These are phyloP conservation scores for Musa balbisiana DNA, from an alignment of 202 grass and related monocot genomes.

Conservation along the genomic window DNA sequence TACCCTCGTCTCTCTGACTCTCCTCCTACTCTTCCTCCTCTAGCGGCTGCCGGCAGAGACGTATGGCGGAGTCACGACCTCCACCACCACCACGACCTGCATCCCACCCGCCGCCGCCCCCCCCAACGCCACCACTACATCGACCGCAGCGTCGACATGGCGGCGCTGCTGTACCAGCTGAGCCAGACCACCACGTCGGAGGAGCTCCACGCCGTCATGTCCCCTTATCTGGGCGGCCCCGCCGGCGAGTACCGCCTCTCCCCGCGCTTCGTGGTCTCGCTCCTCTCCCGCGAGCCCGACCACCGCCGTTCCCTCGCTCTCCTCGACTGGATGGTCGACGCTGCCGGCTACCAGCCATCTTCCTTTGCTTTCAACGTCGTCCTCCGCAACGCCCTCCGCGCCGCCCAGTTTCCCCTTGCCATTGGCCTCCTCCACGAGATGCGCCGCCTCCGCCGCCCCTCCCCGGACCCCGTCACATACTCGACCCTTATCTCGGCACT, in stretches of 20 bases:
- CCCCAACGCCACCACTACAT: constrained; percentile 28
- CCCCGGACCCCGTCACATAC: constrained; percentile 74
- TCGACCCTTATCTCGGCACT: constrained; percentile 84
- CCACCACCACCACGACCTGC: not conserved
- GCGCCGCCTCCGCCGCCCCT: constrained; percentile 32
- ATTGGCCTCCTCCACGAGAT: constrained; percentile 80
- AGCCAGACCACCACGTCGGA: constrained; percentile 36
- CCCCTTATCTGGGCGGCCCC: constrained; percentile 25
- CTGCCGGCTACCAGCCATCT: constrained; percentile 29
- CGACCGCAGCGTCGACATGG: constrained; percentile 43
- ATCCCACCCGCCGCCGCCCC: constrained; percentile 25
- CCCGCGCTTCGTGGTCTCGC: constrained; percentile 70
- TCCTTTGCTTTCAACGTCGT: constrained; percentile 71
- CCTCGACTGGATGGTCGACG: constrained; percentile 53
- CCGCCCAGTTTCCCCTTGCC: constrained; percentile 45
- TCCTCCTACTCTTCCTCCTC: constrained; percentile 1
- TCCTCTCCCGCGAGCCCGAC: constrained; percentile 59
- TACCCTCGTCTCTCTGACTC: not conserved
- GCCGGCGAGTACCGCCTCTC: constrained; percentile 32
- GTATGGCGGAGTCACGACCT: constrained; percentile 51
- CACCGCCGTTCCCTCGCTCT: constrained; percentile 65
- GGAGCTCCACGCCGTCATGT: constrained; percentile 47
- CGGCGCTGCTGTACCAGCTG: constrained; percentile 40
- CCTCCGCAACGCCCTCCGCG: constrained; percentile 51
- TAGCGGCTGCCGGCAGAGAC: constrained; percentile 25